Conservation (phyloP, 1,284 basidiomycete genomes). For the Xerocomus nothofagi region DNA sequence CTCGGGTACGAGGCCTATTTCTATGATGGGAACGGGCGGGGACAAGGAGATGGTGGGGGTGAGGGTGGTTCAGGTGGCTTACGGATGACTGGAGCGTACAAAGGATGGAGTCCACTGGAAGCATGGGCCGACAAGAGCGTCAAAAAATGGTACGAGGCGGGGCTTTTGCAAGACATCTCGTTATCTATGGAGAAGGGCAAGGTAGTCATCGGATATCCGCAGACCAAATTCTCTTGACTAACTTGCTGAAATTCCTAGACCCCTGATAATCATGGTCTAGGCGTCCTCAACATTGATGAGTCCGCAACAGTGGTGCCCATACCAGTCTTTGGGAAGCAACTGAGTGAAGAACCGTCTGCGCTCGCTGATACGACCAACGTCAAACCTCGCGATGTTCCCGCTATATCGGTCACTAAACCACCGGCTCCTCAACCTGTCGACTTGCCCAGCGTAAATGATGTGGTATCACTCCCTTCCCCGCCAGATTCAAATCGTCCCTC, state of each 20-base stretch:
- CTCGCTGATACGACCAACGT: conserved; percentile 28
- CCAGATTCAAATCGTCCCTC: conserved; percentile 48
- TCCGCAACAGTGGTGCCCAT: conserved; percentile 50
- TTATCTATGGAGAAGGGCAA: conserved; percentile 47
- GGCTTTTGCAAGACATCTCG: conserved; percentile 56
- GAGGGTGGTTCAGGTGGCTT: conserved; percentile 68
- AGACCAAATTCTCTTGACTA: conserved; percentile 10
- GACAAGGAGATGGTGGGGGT: conserved; percentile 71
- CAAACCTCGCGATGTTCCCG: conserved; percentile 40
- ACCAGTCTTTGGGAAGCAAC: conserved; percentile 44
- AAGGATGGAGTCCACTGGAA: conserved; percentile 88
- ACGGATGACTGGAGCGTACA: conserved; percentile 77
- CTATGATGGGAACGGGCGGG: conserved; percentile 72
- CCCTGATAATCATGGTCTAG: conserved; percentile 37
- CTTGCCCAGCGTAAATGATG: conserved; percentile 62
- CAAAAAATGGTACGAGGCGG: conserved; percentile 79
- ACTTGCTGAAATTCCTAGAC: conserved; percentile 18
- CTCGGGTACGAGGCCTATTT: conserved; percentile 88
- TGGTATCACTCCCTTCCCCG: conserved; percentile 46
- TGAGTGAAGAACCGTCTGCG: conserved; percentile 32
- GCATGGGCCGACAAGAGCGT: conserved; percentile 88
- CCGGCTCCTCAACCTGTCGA: conserved; percentile 65
- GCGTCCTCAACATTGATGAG: conserved; percentile 40
- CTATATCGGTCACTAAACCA: conserved; percentile 65
- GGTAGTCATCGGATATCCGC: conserved; percentile 37